Base-by-base conservation (phyloP, 805 yeast species). In the Metschnikowia continentalis region DNA sequence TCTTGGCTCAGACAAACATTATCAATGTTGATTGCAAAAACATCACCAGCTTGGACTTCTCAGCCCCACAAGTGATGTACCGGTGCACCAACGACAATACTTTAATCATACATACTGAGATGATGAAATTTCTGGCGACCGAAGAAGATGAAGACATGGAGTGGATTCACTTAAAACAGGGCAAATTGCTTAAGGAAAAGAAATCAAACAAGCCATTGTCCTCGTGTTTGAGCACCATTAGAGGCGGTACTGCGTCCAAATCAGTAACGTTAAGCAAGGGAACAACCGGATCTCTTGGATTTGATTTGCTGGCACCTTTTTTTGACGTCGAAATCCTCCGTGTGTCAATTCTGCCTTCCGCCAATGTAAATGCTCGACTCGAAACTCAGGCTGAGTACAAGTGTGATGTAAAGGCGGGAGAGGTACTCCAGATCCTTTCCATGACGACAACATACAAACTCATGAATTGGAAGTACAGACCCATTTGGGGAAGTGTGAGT, bases 81-180 rank as follows among this genome's bases (percentile, higher is more conserved):
- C 32, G 39, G 13, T 52, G 55, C 43, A 19, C 11, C 32, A 47
- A 49, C 15, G 32, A 37, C 23, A 8, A 23, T 6, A 15, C 48
- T 1, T 22, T 49, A 11, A 46, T 52, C 20, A n/a, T 52, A 8
- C 48, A 52, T 22, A 35, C 52, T 2, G 15, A 35, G 7, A 38
- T 6, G 11, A 32, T 52, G 5, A 23, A 19, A 13, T 8, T 22
- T 11, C 46, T 44, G 11, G 14, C 7, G 8, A 20, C 17, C 14
- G 22, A 3, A 6, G 17, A 22, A 13, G 42, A 19, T 14, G 19
- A 20, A n/a, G 36, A 15, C 7, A 39, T 39, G 14, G 32, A 39
- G 8, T 55, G 58, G 58, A 37, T 53, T 32, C 57, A 53, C 26
- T 44, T 55, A n/a, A 8, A 36, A 23, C 39, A 46, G 32, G 58